Evolutionary conservation across 2,329 filamentous ascomycete genomes (phyloP).

Genomic region (Tympanopsis confertula): DNA sequence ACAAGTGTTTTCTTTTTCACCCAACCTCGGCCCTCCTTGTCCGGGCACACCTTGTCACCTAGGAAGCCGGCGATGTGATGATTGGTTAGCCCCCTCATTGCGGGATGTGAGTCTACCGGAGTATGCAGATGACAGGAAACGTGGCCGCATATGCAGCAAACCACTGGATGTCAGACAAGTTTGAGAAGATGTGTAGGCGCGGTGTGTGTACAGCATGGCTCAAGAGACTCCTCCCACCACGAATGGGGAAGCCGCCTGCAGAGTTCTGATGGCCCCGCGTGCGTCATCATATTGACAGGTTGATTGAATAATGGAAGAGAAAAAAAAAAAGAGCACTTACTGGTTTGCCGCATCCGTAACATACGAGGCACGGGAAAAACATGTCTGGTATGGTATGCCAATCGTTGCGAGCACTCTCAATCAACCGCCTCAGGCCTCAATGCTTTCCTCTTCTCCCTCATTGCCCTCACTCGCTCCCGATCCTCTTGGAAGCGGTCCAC

Average conservation of each 20-base stretch:
- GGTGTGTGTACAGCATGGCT: conserved; percentile 35
- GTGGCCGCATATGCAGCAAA: no score
- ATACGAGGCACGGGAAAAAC: no score
- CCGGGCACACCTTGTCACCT: no score
- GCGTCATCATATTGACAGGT: conserved; percentile 29
- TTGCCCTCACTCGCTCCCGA: conserved; percentile 46
- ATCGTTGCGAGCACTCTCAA: no score
- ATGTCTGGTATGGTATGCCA: no score
- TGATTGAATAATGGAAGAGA: conserved; percentile 5
- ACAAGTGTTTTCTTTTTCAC: no score
- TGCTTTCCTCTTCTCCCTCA: conserved; percentile 46
- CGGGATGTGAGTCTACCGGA: no score
- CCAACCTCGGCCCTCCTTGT: no score
- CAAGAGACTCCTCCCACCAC: conserved; percentile 9
- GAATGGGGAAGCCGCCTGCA: conserved; percentile 12
- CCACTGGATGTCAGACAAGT: conserved; percentile 44
- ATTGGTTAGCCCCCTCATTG: no score
- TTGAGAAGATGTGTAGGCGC: conserved; percentile 57
- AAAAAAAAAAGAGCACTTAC: conserved; percentile 12
- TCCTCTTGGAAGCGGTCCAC: conserved; percentile 57
- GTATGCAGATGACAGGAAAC: no score
- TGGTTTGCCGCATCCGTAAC: neutral
- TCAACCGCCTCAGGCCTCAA: no score
- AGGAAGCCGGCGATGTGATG: no score
- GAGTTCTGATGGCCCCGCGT: conserved; percentile 37